Conservation (phyloP, 805 yeast genomes). For the Lipomyces oligophaga region DNA sequence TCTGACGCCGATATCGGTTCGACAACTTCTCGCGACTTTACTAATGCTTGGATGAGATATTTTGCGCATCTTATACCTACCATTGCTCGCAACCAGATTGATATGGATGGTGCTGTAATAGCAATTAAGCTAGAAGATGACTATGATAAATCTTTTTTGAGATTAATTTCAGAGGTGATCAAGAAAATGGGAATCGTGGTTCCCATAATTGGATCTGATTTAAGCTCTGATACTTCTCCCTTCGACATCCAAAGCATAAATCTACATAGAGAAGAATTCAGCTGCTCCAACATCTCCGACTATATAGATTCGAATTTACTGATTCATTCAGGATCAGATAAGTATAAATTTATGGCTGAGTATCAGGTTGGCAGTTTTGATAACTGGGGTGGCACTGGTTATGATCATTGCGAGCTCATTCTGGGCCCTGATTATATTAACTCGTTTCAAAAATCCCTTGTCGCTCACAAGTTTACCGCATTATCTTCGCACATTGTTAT, state of each 20-base stretch:
- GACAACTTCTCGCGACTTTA: constrained; percentile 4
- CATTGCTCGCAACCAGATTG: constrained; percentile 16
- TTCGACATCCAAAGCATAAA: no score
- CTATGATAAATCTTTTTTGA: background rate
- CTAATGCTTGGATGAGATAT: constrained; percentile 14
- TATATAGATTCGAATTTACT: no score
- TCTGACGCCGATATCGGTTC: constrained; percentile 11
- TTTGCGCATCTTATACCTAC: constrained; percentile 11
- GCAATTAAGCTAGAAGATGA: constrained; percentile 22
- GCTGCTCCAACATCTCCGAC: no score
- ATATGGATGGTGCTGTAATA: constrained; percentile 13
- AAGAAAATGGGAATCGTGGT: constrained; percentile 5
- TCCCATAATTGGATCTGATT: no score
- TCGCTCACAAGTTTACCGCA: constrained; percentile 20
- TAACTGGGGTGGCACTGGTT: constrained; percentile 21
- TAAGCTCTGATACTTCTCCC: no score
- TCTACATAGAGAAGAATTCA: no score
- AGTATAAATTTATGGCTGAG: constrained; percentile 12
- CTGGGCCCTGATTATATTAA: constrained; percentile 11
- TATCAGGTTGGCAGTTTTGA: constrained; percentile 21
- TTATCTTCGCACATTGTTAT: constrained; percentile 16
- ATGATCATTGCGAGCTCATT: constrained; percentile 11
- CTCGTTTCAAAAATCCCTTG: constrained; percentile 9
- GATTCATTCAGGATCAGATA: no score
- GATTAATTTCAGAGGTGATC: constrained; percentile 1